Base-by-base conservation (phyloP, 1,139 yeast genomes). In the Geotrichum siamense region DNA sequence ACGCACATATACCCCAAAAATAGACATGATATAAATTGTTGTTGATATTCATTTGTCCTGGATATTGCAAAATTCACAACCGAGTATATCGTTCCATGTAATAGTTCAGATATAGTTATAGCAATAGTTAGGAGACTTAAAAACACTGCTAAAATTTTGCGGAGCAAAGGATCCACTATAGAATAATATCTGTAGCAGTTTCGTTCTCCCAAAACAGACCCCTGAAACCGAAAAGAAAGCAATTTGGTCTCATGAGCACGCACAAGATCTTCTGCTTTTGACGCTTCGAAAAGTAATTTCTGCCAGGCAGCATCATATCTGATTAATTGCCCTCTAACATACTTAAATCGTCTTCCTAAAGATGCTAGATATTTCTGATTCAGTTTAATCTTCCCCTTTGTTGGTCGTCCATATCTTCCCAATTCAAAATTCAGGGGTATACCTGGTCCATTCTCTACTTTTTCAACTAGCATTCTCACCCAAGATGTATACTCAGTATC, bases 31-130 rank as follows among this genome's bases (percentile, higher is more conserved):
- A 56, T 50, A 10, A 57, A 50, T 55, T 58, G 68, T 48, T 55
- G 69, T 40, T 48, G 53, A 16, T 63, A 48, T 3, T 68, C 66
- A 16, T 59, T 52, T 4, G 64, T 57, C 1, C 53, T 48, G 2
- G 62, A 51, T 13, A 69, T 53, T 17, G 80, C 57, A 10, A 73
- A 45, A 52, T 82, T 79, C 38, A 84, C 73, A 10, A 82, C 58
- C 9, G 89, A 81, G 15, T 78, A 61, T 41, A 60, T 67, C 1
- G 91, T 78, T 4, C 86, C 82, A 57, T 84, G 89, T 47, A 82
- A 70, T 38, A 82, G 67, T 58, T 85, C 95, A 15, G 91, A 80
- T 65, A 82, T 79, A 16, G 82, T 69, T 5, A 85, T 66, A 1
- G 76, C 58, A 10, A 77, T 61, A 0, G 89, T 76, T 15, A 81